Percentiles rank a stretch among this genome's conserved stretches.
phyloP scores from a whole-genome alignment of 2,329 filamentous ascomycete species.

The Blumeria hordei region DNA sequence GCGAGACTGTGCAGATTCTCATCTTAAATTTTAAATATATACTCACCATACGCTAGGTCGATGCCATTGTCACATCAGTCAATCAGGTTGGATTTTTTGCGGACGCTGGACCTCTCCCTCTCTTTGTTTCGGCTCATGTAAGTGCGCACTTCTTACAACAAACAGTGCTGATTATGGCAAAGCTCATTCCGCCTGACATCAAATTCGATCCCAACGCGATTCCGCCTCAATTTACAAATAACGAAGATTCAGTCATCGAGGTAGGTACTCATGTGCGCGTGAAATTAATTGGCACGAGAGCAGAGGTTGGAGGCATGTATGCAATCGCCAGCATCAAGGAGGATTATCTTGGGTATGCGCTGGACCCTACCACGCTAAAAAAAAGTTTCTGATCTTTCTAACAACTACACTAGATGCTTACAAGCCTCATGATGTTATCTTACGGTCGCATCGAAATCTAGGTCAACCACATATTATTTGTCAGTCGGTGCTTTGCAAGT shows the following conservation, averaged over 20 bases:
- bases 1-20: constrained; percentile 56
- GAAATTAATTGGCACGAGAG: constrained; percentile 82
- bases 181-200: constrained; percentile 81
- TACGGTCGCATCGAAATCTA: too few relatives aligned
- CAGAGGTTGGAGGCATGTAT: constrained; percentile 85
- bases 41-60: constrained; percentile 34
- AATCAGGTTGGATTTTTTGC: constrained; percentile 84
- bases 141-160: constrained; percentile 3
- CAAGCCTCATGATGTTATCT: constrained; percentile 7
- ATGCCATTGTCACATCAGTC: constrained; percentile 78
- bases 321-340: constrained; percentile 95
- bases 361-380: too few relatives aligned
- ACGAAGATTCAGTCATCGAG: constrained; percentile 82
- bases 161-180: not conserved
- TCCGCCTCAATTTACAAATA: constrained; percentile 90
- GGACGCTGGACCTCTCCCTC: constrained; percentile 50
- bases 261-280: constrained; percentile 80
- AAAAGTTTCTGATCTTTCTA: not conserved
- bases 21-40: constrained; percentile 5
- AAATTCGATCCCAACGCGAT: constrained; percentile 91
- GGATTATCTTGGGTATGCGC: constrained; percentile 39
- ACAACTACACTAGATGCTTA: constrained; percentile 7
- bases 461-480: too few relatives aligned
- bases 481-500: too few relatives aligned
- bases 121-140: constrained; percentile 40